Evolutionary conservation across 192 early-diverging fungal species (phyloP).

Genomic region (Neocallimastix lanati): DNA sequence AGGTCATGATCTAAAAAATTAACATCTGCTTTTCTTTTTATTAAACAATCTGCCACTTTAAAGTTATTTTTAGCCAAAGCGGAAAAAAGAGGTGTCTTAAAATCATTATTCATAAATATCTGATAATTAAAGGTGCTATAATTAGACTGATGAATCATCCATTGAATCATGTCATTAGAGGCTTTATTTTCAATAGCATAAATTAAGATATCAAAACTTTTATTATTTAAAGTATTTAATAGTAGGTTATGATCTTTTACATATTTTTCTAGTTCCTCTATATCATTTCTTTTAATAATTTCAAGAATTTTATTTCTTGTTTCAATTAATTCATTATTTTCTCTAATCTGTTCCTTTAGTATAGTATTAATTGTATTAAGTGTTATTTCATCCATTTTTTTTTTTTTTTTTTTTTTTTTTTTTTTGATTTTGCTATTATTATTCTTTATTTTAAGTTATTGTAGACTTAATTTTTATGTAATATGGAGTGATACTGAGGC

Average conservation of each 20-base stretch:
- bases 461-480: too few species aligned
- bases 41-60: background rate
- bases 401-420: too few species aligned
- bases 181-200: background rate
- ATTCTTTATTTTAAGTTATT: too few species aligned
- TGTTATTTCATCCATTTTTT: too few species aligned
- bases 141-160: background rate
- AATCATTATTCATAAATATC: background rate
- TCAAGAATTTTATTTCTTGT: background rate
- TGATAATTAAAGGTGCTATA: background rate
- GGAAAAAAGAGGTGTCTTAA: background rate
- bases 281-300: background rate
- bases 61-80: background rate
- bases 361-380: too few species aligned
- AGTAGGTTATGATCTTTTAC: background rate
- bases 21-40: background rate
- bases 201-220: background rate
- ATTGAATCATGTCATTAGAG: background rate
- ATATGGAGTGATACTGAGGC: too few species aligned
- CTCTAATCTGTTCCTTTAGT: too few species aligned
- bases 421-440: too few species aligned
- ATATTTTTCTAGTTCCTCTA: background rate
- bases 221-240: background rate
- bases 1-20: background rate
- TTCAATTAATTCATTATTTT: too few species aligned